These are phyloP conservation scores for Phoenix dactylifera DNA, from an alignment of 176 grass and related monocot genomes.

Conservation along the genomic window DNA sequence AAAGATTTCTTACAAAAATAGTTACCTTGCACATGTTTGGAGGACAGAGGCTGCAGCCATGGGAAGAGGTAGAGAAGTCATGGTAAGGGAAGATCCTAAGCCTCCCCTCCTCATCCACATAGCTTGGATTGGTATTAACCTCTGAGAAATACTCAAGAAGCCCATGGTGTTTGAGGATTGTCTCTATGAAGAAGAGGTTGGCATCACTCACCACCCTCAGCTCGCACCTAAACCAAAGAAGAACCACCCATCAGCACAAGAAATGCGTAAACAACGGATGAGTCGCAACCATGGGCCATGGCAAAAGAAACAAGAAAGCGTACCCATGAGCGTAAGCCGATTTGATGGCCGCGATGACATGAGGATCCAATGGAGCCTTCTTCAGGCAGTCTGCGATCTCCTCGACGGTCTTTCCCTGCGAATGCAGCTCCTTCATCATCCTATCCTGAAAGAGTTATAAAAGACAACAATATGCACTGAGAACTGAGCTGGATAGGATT, in stretches of 20 bases:
- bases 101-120: slow-evolving; percentile 54
- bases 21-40: slow-evolving; percentile 96
- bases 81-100: slow-evolving; percentile 54
- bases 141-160: slow-evolving; percentile 55
- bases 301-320: too few relatives aligned
- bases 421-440: slow-evolving; percentile 71
- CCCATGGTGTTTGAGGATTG: slow-evolving; percentile 66
- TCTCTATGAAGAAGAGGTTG: slow-evolving; percentile 65
- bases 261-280: too few relatives aligned
- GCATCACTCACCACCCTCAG: slow-evolving; percentile 77
- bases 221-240: slow-evolving; percentile 36
- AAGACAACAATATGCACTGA: background rate
- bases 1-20: background rate
- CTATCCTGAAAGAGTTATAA: slow-evolving; percentile 27
- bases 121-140: slow-evolving; percentile 50
- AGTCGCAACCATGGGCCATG: too few relatives aligned
- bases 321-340: too few relatives aligned
- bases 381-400: too few relatives aligned
- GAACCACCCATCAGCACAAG: too few relatives aligned
- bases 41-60: slow-evolving; percentile 70
- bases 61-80: slow-evolving; percentile 30
- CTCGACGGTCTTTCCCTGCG: slow-evolving; percentile 35
- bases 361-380: too few relatives aligned
- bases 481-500: background rate
- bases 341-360: too few relatives aligned